phyloP scores from a whole-genome alignment of 2,329 filamentous ascomycete genomes.

The Cladobotryum protrusum region DNA sequence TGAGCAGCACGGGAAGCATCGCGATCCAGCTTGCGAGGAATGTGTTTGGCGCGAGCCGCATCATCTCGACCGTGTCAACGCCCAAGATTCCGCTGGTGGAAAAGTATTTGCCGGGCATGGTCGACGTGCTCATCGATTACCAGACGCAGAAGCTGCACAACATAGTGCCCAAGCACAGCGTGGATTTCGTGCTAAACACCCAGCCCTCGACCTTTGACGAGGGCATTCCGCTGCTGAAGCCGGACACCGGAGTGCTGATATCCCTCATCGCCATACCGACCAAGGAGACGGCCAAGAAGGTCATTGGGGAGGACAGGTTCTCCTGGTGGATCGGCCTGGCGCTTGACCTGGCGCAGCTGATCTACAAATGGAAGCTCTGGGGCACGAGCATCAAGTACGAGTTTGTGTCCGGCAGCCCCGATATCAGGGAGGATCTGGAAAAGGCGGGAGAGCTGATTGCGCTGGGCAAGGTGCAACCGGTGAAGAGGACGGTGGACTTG shows the following conservation, averaged over 20 bases:
- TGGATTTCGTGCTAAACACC: conserved; percentile 48
- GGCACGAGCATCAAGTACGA: conserved; percentile 40
- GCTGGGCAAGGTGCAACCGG: conserved; percentile 34
- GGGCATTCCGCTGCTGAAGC: conserved; percentile 35
- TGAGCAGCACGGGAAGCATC: conserved; percentile 42
- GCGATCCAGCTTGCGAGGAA: conserved; percentile 46
- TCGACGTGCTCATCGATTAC: conserved; percentile 49
- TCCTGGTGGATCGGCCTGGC: conserved; percentile 34
- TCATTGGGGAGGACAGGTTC: conserved; percentile 26
- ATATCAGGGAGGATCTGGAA: conserved; percentile 37
- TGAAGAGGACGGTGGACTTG: conserved; percentile 36
- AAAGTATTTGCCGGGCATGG: conserved; percentile 34
- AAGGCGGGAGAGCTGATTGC: conserved; percentile 34
- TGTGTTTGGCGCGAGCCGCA: conserved; percentile 38
- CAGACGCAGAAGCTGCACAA: conserved; percentile 32
- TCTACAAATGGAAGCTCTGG: conserved; percentile 35
- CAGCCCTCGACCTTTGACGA: conserved; percentile 31
- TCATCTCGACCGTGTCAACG: conserved; percentile 49
- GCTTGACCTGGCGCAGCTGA: conserved; percentile 31
- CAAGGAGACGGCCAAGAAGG: conserved; percentile 20
- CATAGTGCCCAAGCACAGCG: conserved; percentile 33
- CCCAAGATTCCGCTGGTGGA: conserved; percentile 42
- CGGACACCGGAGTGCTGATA: conserved; percentile 31
- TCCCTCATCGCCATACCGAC: conserved; percentile 35
- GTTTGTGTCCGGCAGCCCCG: conserved; percentile 39